Evolutionary conservation across 108 stramenopile species (phyloP).

Genomic region (Nitzschia sp.): DNA sequence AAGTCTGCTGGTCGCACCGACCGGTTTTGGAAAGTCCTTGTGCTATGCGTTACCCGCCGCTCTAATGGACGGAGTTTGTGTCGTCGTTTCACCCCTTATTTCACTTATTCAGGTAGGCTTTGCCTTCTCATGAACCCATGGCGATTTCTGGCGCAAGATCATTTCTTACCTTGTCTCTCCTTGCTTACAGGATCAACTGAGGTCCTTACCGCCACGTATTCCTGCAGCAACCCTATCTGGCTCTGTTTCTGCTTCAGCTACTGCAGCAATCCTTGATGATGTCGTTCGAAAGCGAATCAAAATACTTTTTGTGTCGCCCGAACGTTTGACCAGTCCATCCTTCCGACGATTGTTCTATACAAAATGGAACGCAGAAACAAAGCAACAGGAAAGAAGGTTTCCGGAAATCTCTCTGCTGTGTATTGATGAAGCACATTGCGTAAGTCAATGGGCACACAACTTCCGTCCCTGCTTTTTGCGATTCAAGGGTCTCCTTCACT

Average conservation of each 20-base stretch:
- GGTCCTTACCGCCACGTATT: conserved; percentile 80
- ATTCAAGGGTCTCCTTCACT: conserved; percentile 58
- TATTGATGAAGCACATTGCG: conserved; percentile 95
- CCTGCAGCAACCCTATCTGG: conserved; percentile 88
- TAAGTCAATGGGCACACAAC: conserved; percentile 97
- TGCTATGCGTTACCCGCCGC: conserved; percentile 96
- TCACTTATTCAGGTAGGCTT: conserved; percentile 86
- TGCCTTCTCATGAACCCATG: too few species aligned
- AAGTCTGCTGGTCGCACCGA: conserved; percentile 93
- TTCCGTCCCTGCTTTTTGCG: conserved; percentile 93
- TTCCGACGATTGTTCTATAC: conserved; percentile 85
- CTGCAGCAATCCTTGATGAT: conserved; percentile 85
- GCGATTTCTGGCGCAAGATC: too few species aligned
- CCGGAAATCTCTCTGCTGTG: conserved; percentile 89
- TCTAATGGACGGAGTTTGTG: conserved; percentile 86
- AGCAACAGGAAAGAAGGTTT: conserved; percentile 60
- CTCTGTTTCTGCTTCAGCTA: conserved; percentile 52
- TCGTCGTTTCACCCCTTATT: conserved; percentile 96
- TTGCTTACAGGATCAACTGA: conserved; percentile 71
- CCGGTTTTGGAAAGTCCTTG: conserved; percentile 97
- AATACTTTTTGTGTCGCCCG: conserved; percentile 92
- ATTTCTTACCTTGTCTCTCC: not conserved
- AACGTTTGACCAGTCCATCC: conserved; percentile 84
- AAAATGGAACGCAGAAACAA: conserved; percentile 70
- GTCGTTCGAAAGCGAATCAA: conserved; percentile 73